Evolutionary conservation across 192 early-diverging fungal species (phyloP).

Genomic region (Podila epigama): DNA sequence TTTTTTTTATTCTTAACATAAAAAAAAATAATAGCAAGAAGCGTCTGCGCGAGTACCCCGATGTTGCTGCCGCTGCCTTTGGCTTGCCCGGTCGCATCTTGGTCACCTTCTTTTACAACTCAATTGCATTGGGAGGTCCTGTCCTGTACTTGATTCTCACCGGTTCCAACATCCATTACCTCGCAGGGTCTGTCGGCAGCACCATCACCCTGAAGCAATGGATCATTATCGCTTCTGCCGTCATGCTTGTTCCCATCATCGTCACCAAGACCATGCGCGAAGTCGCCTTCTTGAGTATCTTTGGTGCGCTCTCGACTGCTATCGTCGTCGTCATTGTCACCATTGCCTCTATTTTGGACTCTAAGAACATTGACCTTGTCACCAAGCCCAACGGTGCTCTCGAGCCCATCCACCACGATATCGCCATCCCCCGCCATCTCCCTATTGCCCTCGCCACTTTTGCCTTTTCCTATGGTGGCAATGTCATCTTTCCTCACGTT

Average conservation of each 20-base stretch:
- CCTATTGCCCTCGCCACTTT: slow-evolving; percentile 71
- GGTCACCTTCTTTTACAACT: slow-evolving; percentile 63
- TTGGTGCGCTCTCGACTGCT: slow-evolving; percentile 69
- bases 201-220: slow-evolving; percentile 54
- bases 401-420: slow-evolving; percentile 38
- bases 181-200: slow-evolving; percentile 53
- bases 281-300: slow-evolving; percentile 63
- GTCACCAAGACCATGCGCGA: slow-evolving; percentile 75
- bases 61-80: slow-evolving; percentile 67
- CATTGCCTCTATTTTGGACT: slow-evolving; percentile 55
- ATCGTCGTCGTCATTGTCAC: slow-evolving; percentile 70
- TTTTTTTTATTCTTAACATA: not conserved
- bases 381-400: not conserved
- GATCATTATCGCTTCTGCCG: slow-evolving; percentile 64
- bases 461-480: slow-evolving; percentile 75
- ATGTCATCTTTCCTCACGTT: slow-evolving; percentile 77
- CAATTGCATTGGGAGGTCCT: slow-evolving; percentile 60
- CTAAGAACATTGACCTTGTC: slow-evolving; percentile 45
- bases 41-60: slow-evolving; percentile 66
- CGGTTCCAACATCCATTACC: slow-evolving; percentile 65
- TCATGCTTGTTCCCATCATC: slow-evolving; percentile 71
- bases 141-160: slow-evolving; percentile 71
- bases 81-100: slow-evolving; percentile 56
- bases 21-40: slow-evolving; percentile 48
- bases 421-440: slow-evolving; percentile 59